Percentiles rank a stretch among this genome's conserved stretches.
Evolutionary conservation across 1,284 basidiomycete genomes (phyloP).

Genomic region (Neolentinus lepideus): DNA sequence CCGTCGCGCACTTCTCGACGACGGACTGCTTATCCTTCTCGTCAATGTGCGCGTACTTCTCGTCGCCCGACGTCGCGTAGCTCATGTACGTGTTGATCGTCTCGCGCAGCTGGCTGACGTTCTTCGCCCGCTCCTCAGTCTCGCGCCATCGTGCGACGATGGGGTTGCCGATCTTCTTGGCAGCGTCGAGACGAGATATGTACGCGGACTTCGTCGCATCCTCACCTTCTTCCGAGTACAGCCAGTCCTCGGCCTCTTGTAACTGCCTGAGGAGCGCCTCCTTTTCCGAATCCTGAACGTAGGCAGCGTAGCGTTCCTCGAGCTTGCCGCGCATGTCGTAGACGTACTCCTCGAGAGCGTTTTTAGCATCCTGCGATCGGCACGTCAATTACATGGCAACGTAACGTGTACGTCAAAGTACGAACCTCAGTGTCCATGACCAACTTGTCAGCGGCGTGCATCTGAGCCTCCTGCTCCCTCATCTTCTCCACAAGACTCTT

Average conservation of each 20-base stretch:
- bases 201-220: constrained; percentile 91
- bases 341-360: constrained; percentile 95
- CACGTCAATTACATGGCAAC: background rate
- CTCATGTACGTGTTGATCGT: constrained; percentile 78
- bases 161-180: constrained; percentile 81
- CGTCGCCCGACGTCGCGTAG: constrained; percentile 76
- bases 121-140: constrained; percentile 68
- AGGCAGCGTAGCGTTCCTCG: constrained; percentile 77
- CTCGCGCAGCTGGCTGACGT: constrained; percentile 73
- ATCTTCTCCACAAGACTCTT: constrained; percentile 52
- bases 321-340: constrained; percentile 92
- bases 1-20: constrained; percentile 73
- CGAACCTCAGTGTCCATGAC: constrained; percentile 90
- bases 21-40: constrained; percentile 81
- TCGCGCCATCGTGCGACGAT: constrained; percentile 79
- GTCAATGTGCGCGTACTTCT: constrained; percentile 83
- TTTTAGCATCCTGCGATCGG: constrained; percentile 76
- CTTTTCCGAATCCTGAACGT: constrained; percentile 72
- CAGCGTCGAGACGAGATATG: constrained; percentile 68
- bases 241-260: constrained; percentile 85
- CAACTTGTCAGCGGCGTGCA: constrained; percentile 88
- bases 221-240: constrained; percentile 93
- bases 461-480: constrained; percentile 77
- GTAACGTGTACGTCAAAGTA: constrained; percentile 6
- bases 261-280: constrained; percentile 62